A percentile compares a stretch with the other conserved stretches of the same genome.
phyloP scores from a whole-genome alignment of 208 protist genomes.

The Trypanosoma vivax region DNA sequence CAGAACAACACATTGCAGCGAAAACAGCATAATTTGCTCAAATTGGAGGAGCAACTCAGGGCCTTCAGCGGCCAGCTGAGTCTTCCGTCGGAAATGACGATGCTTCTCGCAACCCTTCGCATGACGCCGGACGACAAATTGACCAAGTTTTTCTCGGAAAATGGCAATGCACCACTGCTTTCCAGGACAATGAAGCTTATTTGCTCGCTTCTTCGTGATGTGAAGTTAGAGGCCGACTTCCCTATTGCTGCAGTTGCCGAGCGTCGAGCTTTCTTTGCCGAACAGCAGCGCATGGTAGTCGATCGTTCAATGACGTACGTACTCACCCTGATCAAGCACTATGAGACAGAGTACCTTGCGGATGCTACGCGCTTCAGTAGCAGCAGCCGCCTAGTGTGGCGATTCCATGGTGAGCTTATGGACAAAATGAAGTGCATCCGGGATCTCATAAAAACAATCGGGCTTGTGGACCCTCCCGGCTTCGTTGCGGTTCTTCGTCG shows the following conservation, averaged over 20 bases:
- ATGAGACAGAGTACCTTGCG: constrained; percentile 47
- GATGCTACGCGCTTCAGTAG: constrained; percentile 54
- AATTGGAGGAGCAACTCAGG: constrained; percentile 55
- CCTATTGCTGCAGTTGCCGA: constrained; percentile 77
- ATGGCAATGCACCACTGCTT: constrained; percentile 50
- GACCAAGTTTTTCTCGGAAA: constrained; percentile 57
- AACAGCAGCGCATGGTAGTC: constrained; percentile 70
- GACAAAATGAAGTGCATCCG: constrained; percentile 42
- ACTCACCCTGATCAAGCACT: constrained; percentile 39
- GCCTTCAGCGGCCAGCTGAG: constrained; percentile 60
- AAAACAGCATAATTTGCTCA: constrained; percentile 68
- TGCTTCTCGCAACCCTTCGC: constrained; percentile 41
- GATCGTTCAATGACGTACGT: constrained; percentile 58
- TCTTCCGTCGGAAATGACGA: constrained; percentile 35
- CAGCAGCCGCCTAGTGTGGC: constrained; percentile 57
- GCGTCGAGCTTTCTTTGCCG: constrained; percentile 64
- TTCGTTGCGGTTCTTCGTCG: constrained; percentile 59
- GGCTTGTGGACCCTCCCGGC: constrained; percentile 61
- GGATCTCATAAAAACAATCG: constrained; percentile 60
- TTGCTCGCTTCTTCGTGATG: constrained; percentile 47
- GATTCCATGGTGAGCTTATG: constrained; percentile 57
- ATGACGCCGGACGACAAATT: constrained; percentile 31
- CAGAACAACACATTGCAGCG: constrained; percentile 78
- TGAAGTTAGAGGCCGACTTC: constrained; percentile 56
- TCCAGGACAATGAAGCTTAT: constrained; percentile 31